phyloP scores from a whole-genome alignment of 1,139 yeast species.

The Taphrina confusa region DNA sequence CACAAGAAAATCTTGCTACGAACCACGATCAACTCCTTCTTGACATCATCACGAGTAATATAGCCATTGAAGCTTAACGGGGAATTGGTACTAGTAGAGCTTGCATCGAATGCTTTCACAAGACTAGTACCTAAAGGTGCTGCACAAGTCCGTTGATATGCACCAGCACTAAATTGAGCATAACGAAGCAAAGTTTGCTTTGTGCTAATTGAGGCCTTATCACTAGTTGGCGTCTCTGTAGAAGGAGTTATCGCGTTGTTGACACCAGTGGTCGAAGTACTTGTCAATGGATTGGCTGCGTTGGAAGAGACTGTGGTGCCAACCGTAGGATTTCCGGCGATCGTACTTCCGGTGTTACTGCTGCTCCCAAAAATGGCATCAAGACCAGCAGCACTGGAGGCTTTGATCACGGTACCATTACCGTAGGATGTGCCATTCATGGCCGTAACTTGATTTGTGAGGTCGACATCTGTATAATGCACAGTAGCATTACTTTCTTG shows the following conservation, averaged over 20 bases:
- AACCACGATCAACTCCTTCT: slow-evolving; percentile 20
- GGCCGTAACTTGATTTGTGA: not conserved
- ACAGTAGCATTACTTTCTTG: not conserved
- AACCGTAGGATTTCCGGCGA: not conserved
- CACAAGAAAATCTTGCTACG: not conserved
- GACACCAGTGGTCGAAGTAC: not conserved
- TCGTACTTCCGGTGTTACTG: not conserved
- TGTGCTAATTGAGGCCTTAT: not conserved
- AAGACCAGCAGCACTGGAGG: slow-evolving; percentile 17
- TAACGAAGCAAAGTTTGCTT: slow-evolving; percentile 5
- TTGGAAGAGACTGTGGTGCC: not conserved
- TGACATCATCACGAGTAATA: slow-evolving; percentile 17
- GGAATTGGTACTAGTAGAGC: not conserved
- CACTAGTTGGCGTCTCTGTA: slow-evolving; percentile 1
- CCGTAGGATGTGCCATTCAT: not conserved
- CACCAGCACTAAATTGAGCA: slow-evolving; percentile 19
- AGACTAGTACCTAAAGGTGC: not conserved
- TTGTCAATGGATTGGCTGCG: not conserved
- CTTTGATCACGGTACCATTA: slow-evolving; percentile 9
- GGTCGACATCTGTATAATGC: not conserved
- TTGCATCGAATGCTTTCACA: not conserved
- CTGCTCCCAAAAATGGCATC: slow-evolving; percentile 4
- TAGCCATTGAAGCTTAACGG: not conserved
- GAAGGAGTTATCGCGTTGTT: too few species aligned
- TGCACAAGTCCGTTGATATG: slow-evolving; percentile 1